Conservation (phyloP, 352 stramenopile genomes). For the Globisporangium solare region DNA sequence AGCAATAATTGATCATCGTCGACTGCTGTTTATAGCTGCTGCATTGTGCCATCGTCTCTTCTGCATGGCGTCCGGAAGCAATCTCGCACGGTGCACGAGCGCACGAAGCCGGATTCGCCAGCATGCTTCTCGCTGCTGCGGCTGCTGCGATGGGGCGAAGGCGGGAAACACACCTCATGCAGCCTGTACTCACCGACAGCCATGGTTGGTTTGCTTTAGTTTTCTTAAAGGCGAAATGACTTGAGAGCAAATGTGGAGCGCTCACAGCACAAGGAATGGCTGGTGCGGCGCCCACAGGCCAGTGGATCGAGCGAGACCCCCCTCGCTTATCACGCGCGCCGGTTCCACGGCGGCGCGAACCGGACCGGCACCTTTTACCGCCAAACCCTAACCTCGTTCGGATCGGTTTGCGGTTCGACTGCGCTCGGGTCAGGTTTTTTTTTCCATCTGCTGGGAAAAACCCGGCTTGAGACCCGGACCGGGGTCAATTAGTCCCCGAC, state of each 20-base stretch:
- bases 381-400: not conserved
- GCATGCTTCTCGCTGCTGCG: too few species aligned
- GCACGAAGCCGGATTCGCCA: too few species aligned
- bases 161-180: too few species aligned
- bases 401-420: too few species aligned
- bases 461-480: too few species aligned
- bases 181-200: slow-evolving; percentile 65
- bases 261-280: slow-evolving; percentile 39
- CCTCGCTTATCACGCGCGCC: not conserved
- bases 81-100: not conserved
- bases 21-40: too few species aligned
- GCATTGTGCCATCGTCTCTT: too few species aligned
- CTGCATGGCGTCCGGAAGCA: not conserved
- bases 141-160: not conserved
- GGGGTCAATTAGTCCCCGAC: too few species aligned
- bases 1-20: too few species aligned
- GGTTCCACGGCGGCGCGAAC: not conserved
- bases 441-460: too few species aligned
- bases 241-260: slow-evolving; percentile 15
- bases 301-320: slow-evolving; percentile 11
- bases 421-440: too few species aligned
- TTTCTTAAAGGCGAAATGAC: slow-evolving; percentile 89
- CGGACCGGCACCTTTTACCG: not conserved
- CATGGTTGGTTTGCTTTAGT: slow-evolving; percentile 80
- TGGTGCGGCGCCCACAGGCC: slow-evolving; percentile 35